Evolutionary conservation across 352 stramenopile species (phyloP).

Genomic region (Halophytophthora batemanensis): DNA sequence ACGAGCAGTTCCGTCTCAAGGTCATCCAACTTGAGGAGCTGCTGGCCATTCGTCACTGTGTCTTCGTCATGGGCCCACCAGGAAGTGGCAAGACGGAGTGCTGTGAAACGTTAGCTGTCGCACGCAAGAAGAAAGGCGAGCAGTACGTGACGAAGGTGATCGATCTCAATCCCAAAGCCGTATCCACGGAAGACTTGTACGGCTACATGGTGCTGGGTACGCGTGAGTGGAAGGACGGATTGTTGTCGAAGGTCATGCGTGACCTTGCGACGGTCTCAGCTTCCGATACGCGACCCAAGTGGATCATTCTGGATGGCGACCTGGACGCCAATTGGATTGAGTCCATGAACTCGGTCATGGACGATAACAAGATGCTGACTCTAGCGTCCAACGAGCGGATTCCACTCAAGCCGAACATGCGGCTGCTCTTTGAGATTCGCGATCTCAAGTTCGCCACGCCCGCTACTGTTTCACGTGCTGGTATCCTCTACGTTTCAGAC

Average conservation of each 20-base stretch:
- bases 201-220: constrained; percentile 94
- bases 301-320: constrained; percentile 94
- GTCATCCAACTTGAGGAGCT: constrained; percentile 95
- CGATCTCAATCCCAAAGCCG: constrained; percentile 94
- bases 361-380: constrained; percentile 89
- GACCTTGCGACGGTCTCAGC: constrained; percentile 72
- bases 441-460: constrained; percentile 94
- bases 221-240: constrained; percentile 94
- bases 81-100: constrained; percentile 93
- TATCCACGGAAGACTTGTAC: constrained; percentile 96
- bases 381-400: constrained; percentile 95
- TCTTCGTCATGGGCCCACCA: constrained; percentile 94
- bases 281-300: constrained; percentile 84
- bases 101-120: constrained; percentile 88
- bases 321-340: constrained; percentile 87
- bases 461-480: constrained; percentile 92
- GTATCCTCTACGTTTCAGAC: constrained; percentile 94
- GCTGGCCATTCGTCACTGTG: constrained; percentile 92
- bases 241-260: constrained; percentile 94
- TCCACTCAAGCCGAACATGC: constrained; percentile 93
- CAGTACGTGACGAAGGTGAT: constrained; percentile 64
- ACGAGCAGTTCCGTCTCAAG: constrained; percentile 93
- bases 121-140: constrained; percentile 73
- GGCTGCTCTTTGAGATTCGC: constrained; percentile 95
- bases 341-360: constrained; percentile 90